Evolutionary conservation across 805 yeast genomes (phyloP), one percentile per base, ranked within the genome.

Genomic region (Torulaspora franciscae): DNA sequence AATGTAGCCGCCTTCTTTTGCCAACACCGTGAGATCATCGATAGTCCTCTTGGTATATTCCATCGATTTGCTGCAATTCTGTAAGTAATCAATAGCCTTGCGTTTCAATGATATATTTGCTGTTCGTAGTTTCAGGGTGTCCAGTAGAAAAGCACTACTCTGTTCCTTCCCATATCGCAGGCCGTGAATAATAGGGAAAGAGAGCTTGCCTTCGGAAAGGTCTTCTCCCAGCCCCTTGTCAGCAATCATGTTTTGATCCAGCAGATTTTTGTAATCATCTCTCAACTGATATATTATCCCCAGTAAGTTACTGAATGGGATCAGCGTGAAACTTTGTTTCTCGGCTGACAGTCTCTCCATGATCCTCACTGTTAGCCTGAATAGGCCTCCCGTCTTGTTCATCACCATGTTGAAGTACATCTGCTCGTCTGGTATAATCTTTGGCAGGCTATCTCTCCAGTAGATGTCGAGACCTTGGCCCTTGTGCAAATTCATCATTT

Each of bases 381-480:
- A 85, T 28, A 90, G 69, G 0, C 97, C 97, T 1, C 95, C 96
- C 0, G 97, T 90, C 55, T 84, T 90, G 58, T 87, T 81, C 74
- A 77, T 76, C 7, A 85, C 95, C 96, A 91, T 90, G 30, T 72
- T 73, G 27, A 81, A 61, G 58, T 90, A 90, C 57, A 85, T 80
- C 1, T 64, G 61, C 48, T 80, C 83, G 4, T 70, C 68, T 0
- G 93, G 93, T 37, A 83, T 72, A 11, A 53, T 46, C 14, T 45
- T 37, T 7, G 51, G 48, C 26, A 71, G 56, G 24, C 73, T 68
- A 45, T 88, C 95, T 50, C 97, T 71, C 96, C 97, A 90, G 62
- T 81, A 83, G 15, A 90, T 73, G 55, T 90, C 98, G 48, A 84
- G 65, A 0, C 95, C 95, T 68, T 90, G 98, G 5, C 98, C 98